These are phyloP conservation scores for Pseudogymnoascus sp. DNA, from an alignment of 2,329 filamentous ascomycete species.

Conservation along the genomic window DNA sequence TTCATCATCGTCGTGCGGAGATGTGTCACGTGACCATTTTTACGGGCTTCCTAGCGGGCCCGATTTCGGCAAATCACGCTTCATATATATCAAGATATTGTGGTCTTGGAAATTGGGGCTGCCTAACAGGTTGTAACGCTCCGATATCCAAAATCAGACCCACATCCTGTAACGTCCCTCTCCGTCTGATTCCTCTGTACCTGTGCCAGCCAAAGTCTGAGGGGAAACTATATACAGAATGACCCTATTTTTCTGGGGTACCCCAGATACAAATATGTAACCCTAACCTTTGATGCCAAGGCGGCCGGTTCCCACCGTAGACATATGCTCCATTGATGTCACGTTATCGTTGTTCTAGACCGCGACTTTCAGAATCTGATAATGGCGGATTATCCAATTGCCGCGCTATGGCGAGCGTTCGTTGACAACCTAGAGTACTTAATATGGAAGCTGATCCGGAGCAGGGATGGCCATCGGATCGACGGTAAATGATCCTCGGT, in stretches of 20 bases:
- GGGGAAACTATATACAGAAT: not conserved
- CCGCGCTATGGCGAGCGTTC: not conserved
- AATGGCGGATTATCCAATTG: not conserved
- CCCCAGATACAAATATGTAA: not conserved
- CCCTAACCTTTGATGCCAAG: not conserved
- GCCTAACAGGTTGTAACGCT: not conserved
- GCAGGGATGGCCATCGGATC: slow-evolving; percentile 3
- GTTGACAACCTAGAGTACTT: not conserved
- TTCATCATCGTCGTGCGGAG: not conserved
- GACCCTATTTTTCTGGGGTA: not conserved
- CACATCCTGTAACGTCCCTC: not conserved
- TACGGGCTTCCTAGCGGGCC: not conserved
- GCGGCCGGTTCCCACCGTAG: not conserved
- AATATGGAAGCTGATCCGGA: not conserved
- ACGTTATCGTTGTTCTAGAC: not conserved
- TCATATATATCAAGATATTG: not conserved
- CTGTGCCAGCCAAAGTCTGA: not conserved
- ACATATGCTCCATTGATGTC: not conserved
- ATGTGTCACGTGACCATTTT: not conserved
- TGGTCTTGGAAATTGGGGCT: not conserved
- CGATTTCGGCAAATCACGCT: not conserved
- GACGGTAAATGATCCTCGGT: slow-evolving; percentile 6
- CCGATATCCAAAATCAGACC: not conserved
- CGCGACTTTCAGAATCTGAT: not conserved
- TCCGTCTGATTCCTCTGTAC: not conserved